These are phyloP conservation scores for Picea glauca DNA, from an alignment of 75 land plant genomes.

Conservation along the genomic window DNA sequence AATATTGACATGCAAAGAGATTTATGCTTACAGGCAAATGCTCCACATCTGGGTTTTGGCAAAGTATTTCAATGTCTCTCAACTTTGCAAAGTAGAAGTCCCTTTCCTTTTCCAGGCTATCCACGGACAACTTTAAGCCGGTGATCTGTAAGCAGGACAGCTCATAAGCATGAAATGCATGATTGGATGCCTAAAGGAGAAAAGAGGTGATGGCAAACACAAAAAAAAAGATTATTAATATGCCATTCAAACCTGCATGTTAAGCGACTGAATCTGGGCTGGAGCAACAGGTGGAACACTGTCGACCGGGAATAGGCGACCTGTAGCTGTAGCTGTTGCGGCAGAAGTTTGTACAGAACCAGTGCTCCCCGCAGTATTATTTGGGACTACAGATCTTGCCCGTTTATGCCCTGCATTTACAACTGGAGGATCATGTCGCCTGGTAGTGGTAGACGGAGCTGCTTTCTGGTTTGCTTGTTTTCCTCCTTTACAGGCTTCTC, in stretches of 20 bases:
- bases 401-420: not conserved
- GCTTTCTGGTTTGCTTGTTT: conserved; percentile 61
- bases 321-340: not conserved
- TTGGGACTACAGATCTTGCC: not conserved
- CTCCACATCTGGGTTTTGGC: conserved; percentile 70
- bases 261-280: conserved; percentile 6
- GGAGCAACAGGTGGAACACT: conserved; percentile 8
- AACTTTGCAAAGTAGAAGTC: conserved; percentile 95
- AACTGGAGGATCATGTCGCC: conserved; percentile 18
- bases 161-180: not conserved
- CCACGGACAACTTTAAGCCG: conserved; percentile 74
- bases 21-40: conserved; percentile 36
- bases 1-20: too few relatives aligned
- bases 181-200: not conserved
- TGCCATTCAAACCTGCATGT: conserved; percentile 12
- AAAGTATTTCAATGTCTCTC: conserved; percentile 88
- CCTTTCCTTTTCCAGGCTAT: conserved; percentile 90
- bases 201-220: conserved; percentile 11
- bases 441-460: conserved; percentile 18
- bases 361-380: conserved; percentile 17
- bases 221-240: not conserved
- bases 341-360: conserved; percentile 2
- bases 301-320: not conserved
- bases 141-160: conserved; percentile 51
- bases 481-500: conserved; percentile 81